Conservation (phyloP, 2,329 filamentous ascomycete species). For the Arthrobotrys iridis region DNA sequence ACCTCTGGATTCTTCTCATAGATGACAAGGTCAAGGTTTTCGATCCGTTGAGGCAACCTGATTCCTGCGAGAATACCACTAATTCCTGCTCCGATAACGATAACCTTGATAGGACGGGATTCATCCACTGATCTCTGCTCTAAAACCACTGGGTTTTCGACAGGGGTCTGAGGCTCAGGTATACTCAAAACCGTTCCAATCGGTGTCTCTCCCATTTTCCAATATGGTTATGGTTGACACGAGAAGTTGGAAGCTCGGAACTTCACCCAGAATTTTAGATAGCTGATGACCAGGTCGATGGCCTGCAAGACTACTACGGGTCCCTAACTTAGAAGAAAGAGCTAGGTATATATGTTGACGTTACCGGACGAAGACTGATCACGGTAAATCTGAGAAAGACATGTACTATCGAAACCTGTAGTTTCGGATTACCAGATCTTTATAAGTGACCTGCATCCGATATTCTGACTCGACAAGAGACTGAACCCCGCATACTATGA, state of each 20-base stretch:
- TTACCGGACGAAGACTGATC: not conserved
- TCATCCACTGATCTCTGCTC: constrained; percentile 40
- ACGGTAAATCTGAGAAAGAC: not conserved
- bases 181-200: constrained; percentile 11
- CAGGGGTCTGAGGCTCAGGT: constrained; percentile 24
- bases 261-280: too few relatives aligned
- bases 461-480: constrained; percentile 4
- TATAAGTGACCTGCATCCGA: constrained; percentile 16
- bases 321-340: not conserved
- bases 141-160: not conserved
- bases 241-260: too few relatives aligned
- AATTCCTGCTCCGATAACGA: constrained; percentile 61
- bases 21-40: constrained; percentile 60
- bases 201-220: constrained; percentile 35
- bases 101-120: constrained; percentile 60
- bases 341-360: not conserved
- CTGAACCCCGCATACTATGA: constrained; percentile 21
- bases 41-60: constrained; percentile 60
- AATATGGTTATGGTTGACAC: not conserved
- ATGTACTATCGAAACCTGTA: not conserved
- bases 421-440: not conserved
- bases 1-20: constrained; percentile 70
- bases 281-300: too few relatives aligned
- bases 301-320: too few relatives aligned
- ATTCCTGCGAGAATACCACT: constrained; percentile 61